Percentiles rank a stretch among this genome's conserved stretches.
Evolutionary conservation across 495 filamentous ascomycete genomes (phyloP).

Genomic region (Trichoderma reesei): DNA sequence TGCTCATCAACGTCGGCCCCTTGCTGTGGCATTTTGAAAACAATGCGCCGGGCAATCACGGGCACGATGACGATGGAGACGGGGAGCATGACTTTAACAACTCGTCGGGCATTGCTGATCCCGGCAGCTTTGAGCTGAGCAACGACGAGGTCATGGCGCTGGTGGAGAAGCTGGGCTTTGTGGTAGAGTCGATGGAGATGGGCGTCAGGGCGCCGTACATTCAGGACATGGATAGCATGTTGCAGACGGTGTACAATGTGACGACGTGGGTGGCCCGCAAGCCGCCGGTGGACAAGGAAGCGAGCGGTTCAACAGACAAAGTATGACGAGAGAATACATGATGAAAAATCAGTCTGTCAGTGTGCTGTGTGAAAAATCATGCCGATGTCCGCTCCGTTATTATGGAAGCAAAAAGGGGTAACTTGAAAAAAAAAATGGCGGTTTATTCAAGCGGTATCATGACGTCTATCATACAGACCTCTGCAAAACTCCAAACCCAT

Average conservation of each 20-base stretch:
- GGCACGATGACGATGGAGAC: constrained; percentile 32
- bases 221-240: constrained; percentile 72
- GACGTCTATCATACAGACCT: not conserved
- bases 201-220: constrained; percentile 66
- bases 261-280: constrained; percentile 82
- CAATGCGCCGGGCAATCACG: constrained; percentile 34
- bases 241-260: constrained; percentile 67
- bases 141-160: constrained; percentile 77
- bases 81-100: constrained; percentile 33
- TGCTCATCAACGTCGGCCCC: constrained; percentile 86
- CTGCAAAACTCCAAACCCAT: not conserved
- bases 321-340: not conserved
- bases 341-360: not conserved
- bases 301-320: not conserved
- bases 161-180: constrained; percentile 68
- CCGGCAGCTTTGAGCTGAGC: constrained; percentile 76
- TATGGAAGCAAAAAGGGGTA: not conserved
- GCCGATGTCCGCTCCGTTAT: not conserved
- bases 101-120: constrained; percentile 56
- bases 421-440: not conserved
- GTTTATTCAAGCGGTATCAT: not conserved
- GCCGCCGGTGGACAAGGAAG: constrained; percentile 14
- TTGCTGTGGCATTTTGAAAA: constrained; percentile 83
- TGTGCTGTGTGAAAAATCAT: not conserved
- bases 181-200: constrained; percentile 48